Conservation (phyloP, 208 protist genomes). For the Acanthamoeba culbertsoni region DNA sequence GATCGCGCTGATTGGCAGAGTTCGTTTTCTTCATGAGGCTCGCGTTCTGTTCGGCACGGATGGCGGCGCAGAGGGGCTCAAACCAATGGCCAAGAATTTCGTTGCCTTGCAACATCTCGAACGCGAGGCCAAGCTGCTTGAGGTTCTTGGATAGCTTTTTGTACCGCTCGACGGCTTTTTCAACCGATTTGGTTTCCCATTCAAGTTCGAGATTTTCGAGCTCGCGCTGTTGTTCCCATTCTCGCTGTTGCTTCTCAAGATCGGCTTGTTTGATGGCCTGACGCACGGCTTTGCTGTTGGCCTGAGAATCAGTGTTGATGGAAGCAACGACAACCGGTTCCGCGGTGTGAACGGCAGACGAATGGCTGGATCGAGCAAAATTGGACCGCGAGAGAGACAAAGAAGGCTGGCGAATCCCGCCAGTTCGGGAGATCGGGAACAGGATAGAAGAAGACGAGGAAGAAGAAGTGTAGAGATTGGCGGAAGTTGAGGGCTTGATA, state of each 20-base stretch:
- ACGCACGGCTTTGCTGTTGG: background rate
- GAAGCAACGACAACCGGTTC: background rate
- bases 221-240: background rate
- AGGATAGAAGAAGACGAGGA: background rate
- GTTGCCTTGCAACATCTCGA: background rate
- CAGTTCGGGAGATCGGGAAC: background rate
- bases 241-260: background rate
- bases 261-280: too few relatives aligned
- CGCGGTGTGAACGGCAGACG: too few relatives aligned
- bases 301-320: background rate
- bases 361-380: background rate
- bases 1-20: background rate
- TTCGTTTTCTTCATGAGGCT: background rate
- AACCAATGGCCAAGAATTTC: slow-evolving; percentile 63
- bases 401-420: background rate
- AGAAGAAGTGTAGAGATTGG: background rate
- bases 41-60: slow-evolving; percentile 35
- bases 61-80: slow-evolving; percentile 38
- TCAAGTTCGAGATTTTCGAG: background rate
- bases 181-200: slow-evolving; percentile 19
- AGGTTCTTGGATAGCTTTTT: slow-evolving; percentile 3
- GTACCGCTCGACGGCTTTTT: slow-evolving; percentile 18
- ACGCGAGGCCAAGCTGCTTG: background rate
- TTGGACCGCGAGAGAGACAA: background rate
- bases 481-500: background rate